Conservation (phyloP, 2,329 filamentous ascomycete species). For the Diaporthe citriasiana region DNA sequence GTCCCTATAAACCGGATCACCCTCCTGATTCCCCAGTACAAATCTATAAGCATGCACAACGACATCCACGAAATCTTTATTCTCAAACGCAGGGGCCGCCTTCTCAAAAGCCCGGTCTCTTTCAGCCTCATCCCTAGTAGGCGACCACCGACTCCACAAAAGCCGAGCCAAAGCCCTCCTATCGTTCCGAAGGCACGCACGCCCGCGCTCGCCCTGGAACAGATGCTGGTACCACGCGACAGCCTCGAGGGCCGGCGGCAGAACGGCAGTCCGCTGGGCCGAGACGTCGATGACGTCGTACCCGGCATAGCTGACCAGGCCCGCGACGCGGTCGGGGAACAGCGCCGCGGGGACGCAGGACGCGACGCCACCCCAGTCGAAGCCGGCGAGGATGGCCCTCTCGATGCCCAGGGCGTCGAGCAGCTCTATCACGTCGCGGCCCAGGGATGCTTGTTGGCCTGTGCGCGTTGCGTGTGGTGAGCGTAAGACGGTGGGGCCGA, state of each 20-base stretch:
- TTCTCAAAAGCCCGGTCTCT: neutral
- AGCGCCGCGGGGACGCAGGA: neutral
- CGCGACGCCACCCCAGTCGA: conserved; percentile 5
- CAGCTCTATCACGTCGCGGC: conserved; percentile 3
- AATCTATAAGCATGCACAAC: neutral
- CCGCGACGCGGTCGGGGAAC: neutral
- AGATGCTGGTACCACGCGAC: conserved; percentile 18
- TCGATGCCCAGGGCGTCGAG: neutral
- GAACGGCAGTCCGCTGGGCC: neutral
- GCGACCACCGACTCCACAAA: conserved; percentile 11
- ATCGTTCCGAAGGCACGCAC: neutral
- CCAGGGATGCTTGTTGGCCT: neutral
- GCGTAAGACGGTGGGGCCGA: neutral
- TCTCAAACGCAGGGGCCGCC: neutral
- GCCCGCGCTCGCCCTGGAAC: conserved; percentile 4
- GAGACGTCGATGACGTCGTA: conserved; percentile 11
- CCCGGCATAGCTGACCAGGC: conserved; percentile 14
- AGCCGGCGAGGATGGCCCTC: conserved; percentile 1
- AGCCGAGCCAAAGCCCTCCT: neutral
- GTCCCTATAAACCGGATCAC: neutral
- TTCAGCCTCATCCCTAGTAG: neutral
- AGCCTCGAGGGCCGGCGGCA: conserved; percentile 1
- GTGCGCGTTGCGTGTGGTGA: neutral
- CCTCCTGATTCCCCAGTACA: neutral
- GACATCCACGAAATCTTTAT: neutral